phyloP scores from a whole-genome alignment of 148 eudicot species.

The Dysphania ambrosioides region DNA sequence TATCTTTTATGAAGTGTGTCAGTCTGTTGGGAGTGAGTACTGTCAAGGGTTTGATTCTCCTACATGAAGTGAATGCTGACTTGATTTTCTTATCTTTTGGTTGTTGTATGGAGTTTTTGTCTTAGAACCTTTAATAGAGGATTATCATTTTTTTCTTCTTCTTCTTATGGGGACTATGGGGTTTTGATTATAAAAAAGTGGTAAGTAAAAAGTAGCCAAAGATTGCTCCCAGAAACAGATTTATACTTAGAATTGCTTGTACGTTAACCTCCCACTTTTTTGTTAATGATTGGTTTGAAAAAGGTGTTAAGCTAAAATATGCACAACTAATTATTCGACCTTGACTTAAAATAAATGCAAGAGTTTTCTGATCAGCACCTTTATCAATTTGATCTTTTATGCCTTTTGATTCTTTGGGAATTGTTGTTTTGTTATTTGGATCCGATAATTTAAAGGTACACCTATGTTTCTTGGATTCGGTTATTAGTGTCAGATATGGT shows the following conservation, averaged over 20 bases:
- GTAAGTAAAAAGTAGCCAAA: background rate
- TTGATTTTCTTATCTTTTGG: background rate
- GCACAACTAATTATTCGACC: background rate
- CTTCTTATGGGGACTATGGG: background rate
- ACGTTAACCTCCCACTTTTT: background rate
- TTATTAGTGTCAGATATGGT: no score
- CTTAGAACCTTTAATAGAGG: background rate
- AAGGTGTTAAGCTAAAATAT: background rate
- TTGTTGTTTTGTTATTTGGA: background rate
- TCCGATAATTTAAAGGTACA: background rate
- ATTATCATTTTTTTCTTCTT: background rate
- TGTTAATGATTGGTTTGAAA: background rate
- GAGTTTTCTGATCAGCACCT: background rate
- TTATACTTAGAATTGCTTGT: background rate
- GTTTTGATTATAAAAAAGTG: background rate
- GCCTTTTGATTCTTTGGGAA: background rate
- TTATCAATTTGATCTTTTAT: background rate
- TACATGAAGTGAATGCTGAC: background rate
- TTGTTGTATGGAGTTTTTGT: background rate
- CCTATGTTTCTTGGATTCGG: no score
- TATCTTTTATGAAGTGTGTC: background rate
- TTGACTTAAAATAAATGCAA: background rate
- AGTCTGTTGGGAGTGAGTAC: background rate
- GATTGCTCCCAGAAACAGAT: background rate
- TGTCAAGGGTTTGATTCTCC: background rate